These are phyloP conservation scores for Coemansia sp. DNA, from an alignment of 192 early-diverging fungal genomes.

Conservation along the genomic window DNA sequence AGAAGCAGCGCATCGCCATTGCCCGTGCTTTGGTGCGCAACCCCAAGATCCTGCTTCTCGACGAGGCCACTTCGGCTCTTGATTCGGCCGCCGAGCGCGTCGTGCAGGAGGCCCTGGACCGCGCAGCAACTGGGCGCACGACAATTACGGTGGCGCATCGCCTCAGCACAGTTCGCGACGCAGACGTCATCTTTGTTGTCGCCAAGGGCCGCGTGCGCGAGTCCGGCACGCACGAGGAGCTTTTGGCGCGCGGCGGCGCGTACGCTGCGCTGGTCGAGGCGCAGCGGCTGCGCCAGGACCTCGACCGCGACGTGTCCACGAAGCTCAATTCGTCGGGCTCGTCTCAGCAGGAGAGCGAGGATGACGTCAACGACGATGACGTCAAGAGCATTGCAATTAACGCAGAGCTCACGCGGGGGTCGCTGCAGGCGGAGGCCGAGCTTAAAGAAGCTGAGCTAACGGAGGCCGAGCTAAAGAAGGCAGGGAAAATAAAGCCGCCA, in stretches of 20 bases:
- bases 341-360: not conserved
- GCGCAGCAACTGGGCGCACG: constrained; percentile 70
- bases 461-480: not conserved
- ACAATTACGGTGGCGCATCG: constrained; percentile 92
- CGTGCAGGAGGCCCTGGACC: constrained; percentile 82
- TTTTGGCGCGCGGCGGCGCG: constrained; percentile 53
- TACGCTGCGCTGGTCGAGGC: constrained; percentile 57
- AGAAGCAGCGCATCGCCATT: constrained; percentile 97
- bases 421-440: not conserved
- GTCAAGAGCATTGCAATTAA: not conserved
- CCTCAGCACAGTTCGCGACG: constrained; percentile 83
- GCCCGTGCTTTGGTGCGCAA: constrained; percentile 88
- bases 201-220: constrained; percentile 68
- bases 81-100: constrained; percentile 77
- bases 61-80: constrained; percentile 87
- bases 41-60: constrained; percentile 81
- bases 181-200: constrained; percentile 85
- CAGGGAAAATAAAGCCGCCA: not conserved
- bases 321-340: not conserved
- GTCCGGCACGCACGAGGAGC: constrained; percentile 74
- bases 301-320: constrained; percentile 12
- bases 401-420: not conserved
- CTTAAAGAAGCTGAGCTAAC: too few species aligned
- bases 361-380: not conserved
- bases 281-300: constrained; percentile 55